Base-by-base conservation (phyloP, 495 filamentous ascomycete species). In the Xylaria nigripes region DNA sequence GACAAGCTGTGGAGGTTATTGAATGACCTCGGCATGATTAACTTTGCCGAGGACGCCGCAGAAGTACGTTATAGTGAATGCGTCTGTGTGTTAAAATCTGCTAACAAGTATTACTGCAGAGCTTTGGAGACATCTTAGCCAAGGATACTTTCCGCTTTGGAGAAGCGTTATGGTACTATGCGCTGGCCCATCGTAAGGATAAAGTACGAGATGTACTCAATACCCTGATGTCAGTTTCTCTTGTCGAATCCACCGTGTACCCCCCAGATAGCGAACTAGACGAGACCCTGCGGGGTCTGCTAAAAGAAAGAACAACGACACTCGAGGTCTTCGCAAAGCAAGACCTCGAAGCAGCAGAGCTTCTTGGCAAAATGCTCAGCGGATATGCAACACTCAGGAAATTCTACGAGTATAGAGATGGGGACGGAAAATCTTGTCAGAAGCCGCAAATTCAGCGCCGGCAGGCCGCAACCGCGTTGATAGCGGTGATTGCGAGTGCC, bases 361-460 rank as follows among this genome's bases (percentile, higher is more conserved):
- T 93, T 9, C 74, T 96, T 1, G 86, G 87, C 45, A 85, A 81
- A 55, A 83, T 89, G 63, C 79, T 95, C n/a, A 90, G 85, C 64
- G 91, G 91, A 30, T 96, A 95, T 61, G 91, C 89, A 30, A 90
- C 86, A 0, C 74, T 96, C 6, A 82, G 90, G 15, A 84, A 84
- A 57, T 95, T 90, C 70, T 96, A 94, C 67, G 85, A 90, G 58
- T 79, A 89, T 36, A 82, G 91, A 44, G 90, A 96, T 57, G 77
- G 84, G 55, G 76, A 78, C 34, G 55, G 55, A 50, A 64, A 68
- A 12, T 38, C 55, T 38, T 58, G 43, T 10, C 57, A 62, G 3
- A 66, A 67, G 8, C 62, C 70, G 6, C 57, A 58, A 6, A 72
- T 79, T 3, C 74, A 85, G 30, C 85, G 81, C 53, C 76, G 76